phyloP scores from a whole-genome alignment of 148 eudicot genomes.

The Chenopodium album region DNA sequence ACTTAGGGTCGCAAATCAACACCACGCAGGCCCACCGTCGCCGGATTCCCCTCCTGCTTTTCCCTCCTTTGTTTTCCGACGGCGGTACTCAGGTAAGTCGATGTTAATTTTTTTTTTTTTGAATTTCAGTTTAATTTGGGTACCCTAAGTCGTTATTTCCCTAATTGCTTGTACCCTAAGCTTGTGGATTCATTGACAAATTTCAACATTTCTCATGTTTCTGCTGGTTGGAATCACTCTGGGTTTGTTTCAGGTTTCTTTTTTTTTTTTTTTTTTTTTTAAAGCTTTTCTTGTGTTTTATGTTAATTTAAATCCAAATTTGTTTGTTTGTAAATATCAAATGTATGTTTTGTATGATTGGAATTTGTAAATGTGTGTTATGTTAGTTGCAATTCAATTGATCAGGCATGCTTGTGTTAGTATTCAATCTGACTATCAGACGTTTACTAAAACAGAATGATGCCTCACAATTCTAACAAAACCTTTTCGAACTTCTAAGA shows the following conservation, averaged over 20 bases:
- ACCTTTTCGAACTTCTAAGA: too few relatives aligned
- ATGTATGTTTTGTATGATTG: not conserved
- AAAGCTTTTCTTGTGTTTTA: not conserved
- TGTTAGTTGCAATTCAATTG: not conserved
- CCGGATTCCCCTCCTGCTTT: too few relatives aligned
- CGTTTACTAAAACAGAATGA: not conserved
- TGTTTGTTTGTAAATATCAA: not conserved
- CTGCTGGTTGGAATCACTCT: constrained; percentile 99
- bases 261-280: not conserved
- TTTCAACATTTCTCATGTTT: constrained; percentile 47
- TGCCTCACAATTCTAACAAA: too few relatives aligned
- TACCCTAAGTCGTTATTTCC: not conserved
- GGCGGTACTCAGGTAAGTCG: too few relatives aligned
- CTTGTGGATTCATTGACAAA: constrained; percentile 37
- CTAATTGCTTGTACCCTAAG: constrained; percentile 49
- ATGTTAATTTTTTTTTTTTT: too few relatives aligned
- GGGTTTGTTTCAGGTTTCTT: constrained; percentile 89
- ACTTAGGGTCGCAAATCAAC: too few relatives aligned
- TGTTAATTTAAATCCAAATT: not conserved
- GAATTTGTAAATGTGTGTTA: not conserved
- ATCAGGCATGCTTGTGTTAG: not conserved
- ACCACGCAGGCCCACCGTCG: too few relatives aligned
- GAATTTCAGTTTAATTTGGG: too few relatives aligned
- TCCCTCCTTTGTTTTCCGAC: too few relatives aligned
- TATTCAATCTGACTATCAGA: not conserved